A percentile compares a stretch with the other conserved stretches of the same genome.
Conservation (phyloP, 2,329 filamentous ascomycete genomes). For the Claviceps sp. region DNA sequence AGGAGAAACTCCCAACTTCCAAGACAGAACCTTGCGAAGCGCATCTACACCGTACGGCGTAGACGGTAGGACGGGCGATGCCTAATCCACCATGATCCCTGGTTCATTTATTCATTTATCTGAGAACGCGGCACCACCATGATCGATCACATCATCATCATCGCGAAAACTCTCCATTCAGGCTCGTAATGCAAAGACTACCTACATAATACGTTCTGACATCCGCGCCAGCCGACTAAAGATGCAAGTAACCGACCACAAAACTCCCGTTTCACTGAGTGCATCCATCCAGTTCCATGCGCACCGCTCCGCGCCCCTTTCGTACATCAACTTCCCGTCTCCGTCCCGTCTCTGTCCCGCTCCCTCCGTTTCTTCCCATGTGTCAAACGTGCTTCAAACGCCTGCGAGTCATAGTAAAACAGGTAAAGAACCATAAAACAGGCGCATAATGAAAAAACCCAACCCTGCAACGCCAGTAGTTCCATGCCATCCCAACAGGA, state of each 20-base stretch:
- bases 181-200: not conserved
- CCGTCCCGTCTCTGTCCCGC: not conserved
- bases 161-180: not conserved
- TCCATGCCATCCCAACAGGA: not conserved
- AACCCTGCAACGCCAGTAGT: slow-evolving; percentile 2
- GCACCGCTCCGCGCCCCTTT: not conserved
- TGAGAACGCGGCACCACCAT: not conserved
- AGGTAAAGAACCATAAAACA: not conserved
- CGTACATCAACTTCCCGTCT: not conserved
- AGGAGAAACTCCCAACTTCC: too few species aligned
- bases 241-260: not conserved
- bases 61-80: too few species aligned
- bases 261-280: not conserved
- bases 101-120: not conserved
- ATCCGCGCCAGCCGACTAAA: not conserved
- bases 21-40: too few species aligned
- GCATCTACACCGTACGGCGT: too few species aligned
- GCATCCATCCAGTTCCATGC: not conserved
- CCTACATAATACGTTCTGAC: not conserved
- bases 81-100: too few species aligned
- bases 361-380: not conserved
- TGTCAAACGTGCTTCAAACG: not conserved
- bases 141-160: not conserved
- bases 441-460: not conserved
- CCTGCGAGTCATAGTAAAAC: not conserved